A percentile compares a stretch with the other conserved stretches of the same genome.
Conservation (phyloP, 2,329 filamentous ascomycete genomes). For the Cercospora sp. region DNA sequence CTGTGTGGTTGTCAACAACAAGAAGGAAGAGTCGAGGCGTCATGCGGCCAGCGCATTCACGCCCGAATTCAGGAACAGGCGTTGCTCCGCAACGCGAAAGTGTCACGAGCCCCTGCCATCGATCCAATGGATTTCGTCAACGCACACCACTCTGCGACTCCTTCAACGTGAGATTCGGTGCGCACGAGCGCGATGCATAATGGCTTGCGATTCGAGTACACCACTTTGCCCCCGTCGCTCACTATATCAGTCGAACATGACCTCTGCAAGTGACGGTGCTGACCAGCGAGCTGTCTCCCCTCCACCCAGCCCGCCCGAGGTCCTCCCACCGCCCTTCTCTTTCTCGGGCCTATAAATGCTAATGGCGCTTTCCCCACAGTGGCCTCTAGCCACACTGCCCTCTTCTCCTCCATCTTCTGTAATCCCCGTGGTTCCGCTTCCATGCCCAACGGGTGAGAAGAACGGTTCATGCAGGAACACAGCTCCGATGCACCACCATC, state of each 20-base stretch:
- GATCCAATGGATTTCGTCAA: not conserved
- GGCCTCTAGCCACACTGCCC: slow-evolving; percentile 5
- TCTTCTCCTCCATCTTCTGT: not conserved
- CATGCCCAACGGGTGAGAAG: not conserved
- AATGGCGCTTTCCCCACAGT: not conserved
- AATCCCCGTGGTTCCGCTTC: not conserved
- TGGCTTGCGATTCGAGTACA: not conserved
- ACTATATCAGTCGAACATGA: not conserved
- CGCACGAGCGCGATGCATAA: not conserved
- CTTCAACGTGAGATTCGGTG: not conserved
- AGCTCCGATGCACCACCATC: not conserved
- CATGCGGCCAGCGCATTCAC: slow-evolving; percentile 6
- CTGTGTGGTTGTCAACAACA: slow-evolving; percentile 4
- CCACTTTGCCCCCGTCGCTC: not conserved
- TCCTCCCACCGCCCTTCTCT: slow-evolving; percentile 1
- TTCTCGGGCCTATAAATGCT: not conserved
- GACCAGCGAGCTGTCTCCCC: not conserved
- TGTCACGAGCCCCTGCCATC: slow-evolving; percentile 1
- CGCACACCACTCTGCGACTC: not conserved
- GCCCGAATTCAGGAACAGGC: not conserved
- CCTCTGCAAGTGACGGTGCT: not conserved
- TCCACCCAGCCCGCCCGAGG: slow-evolving; percentile 4
- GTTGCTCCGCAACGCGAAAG: slow-evolving; percentile 21
- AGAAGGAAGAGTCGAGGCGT: slow-evolving; percentile 5
- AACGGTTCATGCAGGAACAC: slow-evolving; percentile 6